Percentiles rank a stretch among this genome's conserved stretches.
Evolutionary conservation across 2,329 filamentous ascomycete genomes (phyloP).

Genomic region (Paraphoma chrysanthemicola): DNA sequence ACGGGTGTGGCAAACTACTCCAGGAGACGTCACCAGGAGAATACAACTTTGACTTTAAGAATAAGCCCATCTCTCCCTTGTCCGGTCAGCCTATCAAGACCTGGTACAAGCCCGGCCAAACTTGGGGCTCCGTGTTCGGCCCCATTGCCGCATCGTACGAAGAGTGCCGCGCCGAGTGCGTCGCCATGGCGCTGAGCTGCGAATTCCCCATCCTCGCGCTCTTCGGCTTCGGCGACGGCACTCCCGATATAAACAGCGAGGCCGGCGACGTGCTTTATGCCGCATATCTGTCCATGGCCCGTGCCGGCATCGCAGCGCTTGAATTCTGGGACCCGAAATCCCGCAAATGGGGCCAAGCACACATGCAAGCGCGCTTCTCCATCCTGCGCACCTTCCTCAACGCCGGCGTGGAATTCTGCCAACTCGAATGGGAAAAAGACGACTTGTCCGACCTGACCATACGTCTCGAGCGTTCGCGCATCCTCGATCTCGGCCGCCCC

Average conservation of each 20-base stretch:
- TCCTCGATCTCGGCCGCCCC: constrained; percentile 79
- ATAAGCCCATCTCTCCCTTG: constrained; percentile 82
- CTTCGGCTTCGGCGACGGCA: constrained; percentile 87
- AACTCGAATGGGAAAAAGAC: constrained; percentile 75
- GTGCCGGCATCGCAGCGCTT: constrained; percentile 84
- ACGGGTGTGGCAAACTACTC: constrained; percentile 91
- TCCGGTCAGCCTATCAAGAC: constrained; percentile 78
- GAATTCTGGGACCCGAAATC: constrained; percentile 95
- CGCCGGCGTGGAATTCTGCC: constrained; percentile 86
- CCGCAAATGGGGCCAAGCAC: constrained; percentile 85
- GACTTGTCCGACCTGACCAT: constrained; percentile 84
- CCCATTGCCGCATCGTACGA: constrained; percentile 88
- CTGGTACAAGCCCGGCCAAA: constrained; percentile 95
- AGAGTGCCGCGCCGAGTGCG: constrained; percentile 92
- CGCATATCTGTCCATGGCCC: constrained; percentile 91
- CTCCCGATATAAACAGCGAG: constrained; percentile 72
- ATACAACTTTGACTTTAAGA: constrained; percentile 87
- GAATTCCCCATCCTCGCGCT: constrained; percentile 89
- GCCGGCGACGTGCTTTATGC: constrained; percentile 89
- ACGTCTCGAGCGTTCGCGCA: constrained; percentile 83
- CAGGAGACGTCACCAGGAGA: constrained; percentile 83
- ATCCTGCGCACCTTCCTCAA: constrained; percentile 86
- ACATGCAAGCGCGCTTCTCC: constrained; percentile 89
- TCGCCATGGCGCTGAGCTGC: constrained; percentile 89
- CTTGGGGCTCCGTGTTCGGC: constrained; percentile 92